A percentile compares a stretch with the other conserved stretches of the same genome.
These are phyloP conservation scores for Miscanthus sacchariflorus DNA, from an alignment of 202 grass and related monocot species.

Conservation along the genomic window DNA sequence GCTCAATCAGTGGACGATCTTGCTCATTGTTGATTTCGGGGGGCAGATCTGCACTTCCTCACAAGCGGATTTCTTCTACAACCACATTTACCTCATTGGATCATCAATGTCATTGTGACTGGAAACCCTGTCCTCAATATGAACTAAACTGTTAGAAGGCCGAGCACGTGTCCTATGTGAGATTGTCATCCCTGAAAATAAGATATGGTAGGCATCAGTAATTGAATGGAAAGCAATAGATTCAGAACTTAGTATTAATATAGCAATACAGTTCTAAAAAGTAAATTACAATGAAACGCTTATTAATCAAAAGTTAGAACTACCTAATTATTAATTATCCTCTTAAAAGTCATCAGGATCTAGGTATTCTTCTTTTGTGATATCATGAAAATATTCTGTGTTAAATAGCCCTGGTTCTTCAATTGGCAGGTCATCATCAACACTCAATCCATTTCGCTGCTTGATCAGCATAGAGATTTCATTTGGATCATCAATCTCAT, in stretches of 20 bases:
- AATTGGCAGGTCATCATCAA: background rate
- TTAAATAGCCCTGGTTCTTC: background rate
- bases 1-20: too few relatives aligned
- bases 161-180: background rate
- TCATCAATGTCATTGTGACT: too few relatives aligned
- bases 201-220: too few relatives aligned
- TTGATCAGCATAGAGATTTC: background rate
- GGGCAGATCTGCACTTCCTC: too few relatives aligned
- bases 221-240: background rate
- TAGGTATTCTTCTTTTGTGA: background rate
- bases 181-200: background rate
- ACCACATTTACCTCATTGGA: too few relatives aligned
- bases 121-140: background rate
- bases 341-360: constrained; percentile 7
- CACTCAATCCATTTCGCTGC: background rate
- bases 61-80: too few relatives aligned
- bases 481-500: constrained; percentile 1
- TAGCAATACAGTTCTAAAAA: too few relatives aligned
- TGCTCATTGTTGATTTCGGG: too few relatives aligned
- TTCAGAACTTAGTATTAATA: too few relatives aligned
- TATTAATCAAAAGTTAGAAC: too few relatives aligned
- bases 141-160: background rate
- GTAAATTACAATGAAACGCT: too few relatives aligned
- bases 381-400: background rate
- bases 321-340: background rate